Conservation (phyloP, 1,284 basidiomycete genomes). For the Microbotryomycetes sp. region DNA sequence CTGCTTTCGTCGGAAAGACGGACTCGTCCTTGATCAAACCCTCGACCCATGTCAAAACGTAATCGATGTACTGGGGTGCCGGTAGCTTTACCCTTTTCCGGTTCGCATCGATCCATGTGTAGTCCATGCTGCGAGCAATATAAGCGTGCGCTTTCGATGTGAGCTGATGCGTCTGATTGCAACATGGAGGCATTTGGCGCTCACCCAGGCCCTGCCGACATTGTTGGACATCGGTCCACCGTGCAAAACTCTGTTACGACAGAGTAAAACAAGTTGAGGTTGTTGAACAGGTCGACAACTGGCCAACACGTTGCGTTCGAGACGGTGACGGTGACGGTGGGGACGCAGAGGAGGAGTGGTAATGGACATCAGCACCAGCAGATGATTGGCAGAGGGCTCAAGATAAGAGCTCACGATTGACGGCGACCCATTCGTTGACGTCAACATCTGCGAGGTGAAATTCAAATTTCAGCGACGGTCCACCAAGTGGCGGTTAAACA, state of each 20-base stretch:
- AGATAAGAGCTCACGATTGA: conserved; percentile 73
- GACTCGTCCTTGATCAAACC: conserved; percentile 86
- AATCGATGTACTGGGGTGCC: conserved; percentile 96
- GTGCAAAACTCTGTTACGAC: conserved; percentile 94
- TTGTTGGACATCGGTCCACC: conserved; percentile 76
- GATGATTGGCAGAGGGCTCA: neutral
- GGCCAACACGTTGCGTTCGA: neutral
- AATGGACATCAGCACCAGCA: too few relatives aligned
- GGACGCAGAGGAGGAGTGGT: neutral
- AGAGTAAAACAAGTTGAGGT: conserved; percentile 95
- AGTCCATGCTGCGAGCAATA: conserved; percentile 63
- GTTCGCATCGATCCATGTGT: conserved; percentile 96
- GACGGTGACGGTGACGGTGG: neutral
- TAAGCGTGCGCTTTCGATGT: neutral
- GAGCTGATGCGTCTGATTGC: neutral
- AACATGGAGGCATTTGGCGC: conserved; percentile 39
- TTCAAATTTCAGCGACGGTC: neutral
- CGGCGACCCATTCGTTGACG: conserved; percentile 97
- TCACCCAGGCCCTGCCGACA: conserved; percentile 84
- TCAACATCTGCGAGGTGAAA: conserved; percentile 56
- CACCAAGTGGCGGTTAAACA: too few relatives aligned
- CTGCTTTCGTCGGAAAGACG: conserved; percentile 91
- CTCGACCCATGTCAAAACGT: conserved; percentile 98
- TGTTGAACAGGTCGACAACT: conserved; percentile 60
- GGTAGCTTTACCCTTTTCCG: conserved; percentile 88